Conservation (phyloP, 768 basidiomycete species). For the Mycena epipterygia region DNA sequence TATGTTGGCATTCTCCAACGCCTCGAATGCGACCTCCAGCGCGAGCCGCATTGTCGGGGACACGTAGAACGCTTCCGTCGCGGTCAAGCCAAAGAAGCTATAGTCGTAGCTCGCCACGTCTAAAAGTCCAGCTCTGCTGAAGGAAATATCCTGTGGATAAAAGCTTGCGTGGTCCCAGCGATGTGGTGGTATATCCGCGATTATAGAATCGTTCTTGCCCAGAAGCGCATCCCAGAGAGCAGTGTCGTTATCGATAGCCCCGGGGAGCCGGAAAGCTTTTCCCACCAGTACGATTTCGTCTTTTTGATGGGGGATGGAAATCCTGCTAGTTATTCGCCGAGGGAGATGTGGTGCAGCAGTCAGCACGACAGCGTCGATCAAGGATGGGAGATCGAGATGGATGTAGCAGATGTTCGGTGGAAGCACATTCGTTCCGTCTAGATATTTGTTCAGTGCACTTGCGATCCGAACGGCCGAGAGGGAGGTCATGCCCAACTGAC, state of each 20-base stretch:
- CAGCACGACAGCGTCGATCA: constrained; percentile 9
- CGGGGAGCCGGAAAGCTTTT: constrained; percentile 35
- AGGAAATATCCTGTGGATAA: constrained; percentile 26
- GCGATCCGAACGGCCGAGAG: constrained; percentile 15
- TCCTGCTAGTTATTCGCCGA: neutral
- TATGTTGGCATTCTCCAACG: constrained; percentile 36
- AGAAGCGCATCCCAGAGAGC: constrained; percentile 29
- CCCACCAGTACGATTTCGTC: constrained; percentile 37
- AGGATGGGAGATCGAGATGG: constrained; percentile 8
- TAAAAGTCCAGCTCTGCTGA: constrained; percentile 27
- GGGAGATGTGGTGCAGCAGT: neutral
- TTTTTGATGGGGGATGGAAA: neutral
- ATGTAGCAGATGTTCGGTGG: constrained; percentile 31
- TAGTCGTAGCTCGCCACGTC: constrained; percentile 30
- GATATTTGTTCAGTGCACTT: constrained; percentile 11
- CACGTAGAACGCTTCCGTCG: constrained; percentile 32
- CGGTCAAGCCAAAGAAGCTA: constrained; percentile 34
- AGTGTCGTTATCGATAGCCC: neutral
- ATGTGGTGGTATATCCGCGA: constrained; percentile 17
- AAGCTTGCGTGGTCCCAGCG: constrained; percentile 37
- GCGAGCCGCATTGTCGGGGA: constrained; percentile 34
- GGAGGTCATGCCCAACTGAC: constrained; percentile 31
- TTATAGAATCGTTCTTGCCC: constrained; percentile 15
- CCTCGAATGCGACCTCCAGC: constrained; percentile 34
- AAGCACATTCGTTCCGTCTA: constrained; percentile 9